Percentiles rank a stretch among this genome's conserved stretches.
phyloP scores from a whole-genome alignment of 495 filamentous ascomycete species.

The Aspergillus leporis region DNA sequence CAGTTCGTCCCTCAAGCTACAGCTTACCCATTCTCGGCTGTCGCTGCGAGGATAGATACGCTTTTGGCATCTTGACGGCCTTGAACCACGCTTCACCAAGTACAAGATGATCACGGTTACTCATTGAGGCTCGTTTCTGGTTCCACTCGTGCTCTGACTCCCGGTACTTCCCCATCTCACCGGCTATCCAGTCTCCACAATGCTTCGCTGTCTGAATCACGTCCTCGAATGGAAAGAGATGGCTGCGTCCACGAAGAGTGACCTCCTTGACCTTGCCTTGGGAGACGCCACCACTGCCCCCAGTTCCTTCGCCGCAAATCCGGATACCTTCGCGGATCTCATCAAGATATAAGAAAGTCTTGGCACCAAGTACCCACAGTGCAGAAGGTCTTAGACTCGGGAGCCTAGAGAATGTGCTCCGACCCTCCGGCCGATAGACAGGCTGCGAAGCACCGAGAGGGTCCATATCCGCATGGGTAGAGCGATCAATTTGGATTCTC shows the following conservation, averaged over 20 bases:
- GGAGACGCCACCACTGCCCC: slow-evolving; percentile 8
- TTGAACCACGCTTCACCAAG: slow-evolving; percentile 2
- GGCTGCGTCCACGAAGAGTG: background rate
- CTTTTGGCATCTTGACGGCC: background rate
- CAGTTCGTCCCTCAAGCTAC: background rate
- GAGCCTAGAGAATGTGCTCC: background rate
- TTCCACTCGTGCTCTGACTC: background rate
- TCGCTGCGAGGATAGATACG: background rate
- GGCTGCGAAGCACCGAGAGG: background rate
- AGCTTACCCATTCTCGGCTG: background rate
- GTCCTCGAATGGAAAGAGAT: slow-evolving; percentile 8
- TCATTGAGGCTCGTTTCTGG: background rate
- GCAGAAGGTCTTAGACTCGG: slow-evolving; percentile 3
- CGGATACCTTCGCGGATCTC: background rate
- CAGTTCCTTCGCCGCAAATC: slow-evolving; percentile 4
- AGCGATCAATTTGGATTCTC: background rate
- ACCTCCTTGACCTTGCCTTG: slow-evolving; percentile 9
- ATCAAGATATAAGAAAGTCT: background rate
- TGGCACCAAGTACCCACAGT: slow-evolving; percentile 2
- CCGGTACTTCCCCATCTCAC: slow-evolving; percentile 1
- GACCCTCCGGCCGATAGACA: slow-evolving; percentile 2
- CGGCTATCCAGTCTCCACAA: slow-evolving; percentile 2
- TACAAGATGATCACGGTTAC: slow-evolving; percentile 3
- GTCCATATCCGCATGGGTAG: slow-evolving; percentile 5
- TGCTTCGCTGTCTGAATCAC: background rate